phyloP scores from a whole-genome alignment of 2,329 filamentous ascomycete species.

The Claviceps sp. region DNA sequence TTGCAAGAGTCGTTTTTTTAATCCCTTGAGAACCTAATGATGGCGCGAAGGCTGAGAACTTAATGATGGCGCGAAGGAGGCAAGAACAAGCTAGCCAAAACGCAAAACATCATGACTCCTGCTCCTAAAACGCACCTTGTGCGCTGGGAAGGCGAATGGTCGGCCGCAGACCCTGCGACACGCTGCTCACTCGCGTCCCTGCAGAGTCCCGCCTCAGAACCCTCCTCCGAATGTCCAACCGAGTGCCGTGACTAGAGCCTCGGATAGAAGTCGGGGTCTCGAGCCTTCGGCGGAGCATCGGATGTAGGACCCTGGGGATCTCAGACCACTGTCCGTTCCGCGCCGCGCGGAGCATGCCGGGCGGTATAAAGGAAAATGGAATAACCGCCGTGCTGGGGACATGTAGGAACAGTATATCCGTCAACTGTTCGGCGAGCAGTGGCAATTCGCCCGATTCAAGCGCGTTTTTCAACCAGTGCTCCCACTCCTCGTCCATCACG shows the following conservation, averaged over 20 bases:
- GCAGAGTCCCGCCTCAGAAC: too few relatives aligned
- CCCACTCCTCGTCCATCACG: conserved; percentile 58
- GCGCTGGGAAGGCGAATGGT: conserved; percentile 6
- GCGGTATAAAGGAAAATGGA: conserved; percentile 30
- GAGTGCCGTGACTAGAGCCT: not conserved
- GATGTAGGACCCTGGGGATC: conserved; percentile 42
- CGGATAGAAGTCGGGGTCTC: conserved; percentile 20
- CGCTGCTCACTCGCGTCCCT: not conserved
- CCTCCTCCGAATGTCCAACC: not conserved
- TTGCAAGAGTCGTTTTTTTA: not conserved
- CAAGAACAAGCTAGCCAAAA: too few relatives aligned
- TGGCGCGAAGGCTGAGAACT: not conserved
- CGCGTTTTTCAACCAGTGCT: conserved; percentile 60
- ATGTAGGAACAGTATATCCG: conserved; percentile 20
- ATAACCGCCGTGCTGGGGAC: conserved; percentile 13
- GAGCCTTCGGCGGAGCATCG: conserved; percentile 35
- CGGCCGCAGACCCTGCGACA: conserved; percentile 1
- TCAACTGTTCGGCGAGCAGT: conserved; percentile 31
- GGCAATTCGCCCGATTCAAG: conserved; percentile 44
- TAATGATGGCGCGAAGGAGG: too few relatives aligned
- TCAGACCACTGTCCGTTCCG: conserved; percentile 43
- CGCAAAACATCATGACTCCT: not conserved
- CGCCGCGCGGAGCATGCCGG: conserved; percentile 40
- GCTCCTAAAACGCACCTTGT: conserved; percentile 5
- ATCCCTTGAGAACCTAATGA: not conserved